These are phyloP conservation scores for Blastomyces gilchristii DNA, from an alignment of 2,329 filamentous ascomycete genomes.

Conservation along the genomic window DNA sequence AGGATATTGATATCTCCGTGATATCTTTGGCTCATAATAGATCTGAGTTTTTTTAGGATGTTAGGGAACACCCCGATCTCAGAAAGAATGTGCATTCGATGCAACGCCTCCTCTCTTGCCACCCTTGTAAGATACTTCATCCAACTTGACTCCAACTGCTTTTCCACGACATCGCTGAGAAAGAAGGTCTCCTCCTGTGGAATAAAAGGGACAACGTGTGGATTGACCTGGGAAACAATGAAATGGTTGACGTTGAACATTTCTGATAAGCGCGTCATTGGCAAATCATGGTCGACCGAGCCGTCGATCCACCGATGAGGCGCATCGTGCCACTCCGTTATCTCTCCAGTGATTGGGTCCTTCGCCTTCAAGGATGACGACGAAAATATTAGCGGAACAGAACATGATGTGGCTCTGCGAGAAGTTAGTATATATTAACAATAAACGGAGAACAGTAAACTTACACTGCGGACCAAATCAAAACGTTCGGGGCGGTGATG, in stretches of 20 bases:
- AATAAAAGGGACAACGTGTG: slow-evolving; percentile 81
- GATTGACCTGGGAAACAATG: slow-evolving; percentile 94
- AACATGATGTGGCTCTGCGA: slow-evolving; percentile 74
- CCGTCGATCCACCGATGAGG: slow-evolving; percentile 86
- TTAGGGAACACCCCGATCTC: slow-evolving; percentile 75
- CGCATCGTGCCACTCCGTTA: slow-evolving; percentile 74
- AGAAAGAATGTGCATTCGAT: slow-evolving; percentile 68
- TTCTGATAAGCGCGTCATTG: slow-evolving; percentile 78
- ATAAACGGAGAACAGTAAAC: slow-evolving; percentile 19
- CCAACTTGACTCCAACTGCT: slow-evolving; percentile 41
- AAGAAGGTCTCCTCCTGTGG: slow-evolving; percentile 56
- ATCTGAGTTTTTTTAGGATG: slow-evolving; percentile 63
- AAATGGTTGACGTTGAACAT: slow-evolving; percentile 99
- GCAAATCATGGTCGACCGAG: slow-evolving; percentile 87
- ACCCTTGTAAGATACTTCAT: slow-evolving; percentile 58
- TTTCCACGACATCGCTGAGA: slow-evolving; percentile 23
- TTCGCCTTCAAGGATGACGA: slow-evolving; percentile 72
- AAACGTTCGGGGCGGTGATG: slow-evolving; percentile 82
- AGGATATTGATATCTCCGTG: slow-evolving; percentile 92
- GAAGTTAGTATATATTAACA: slow-evolving; percentile 3
- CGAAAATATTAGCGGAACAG: slow-evolving; percentile 77
- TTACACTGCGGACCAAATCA: slow-evolving; percentile 88
- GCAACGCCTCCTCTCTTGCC: slow-evolving; percentile 68
- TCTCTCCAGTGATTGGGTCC: slow-evolving; percentile 66
- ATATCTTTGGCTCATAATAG: slow-evolving; percentile 81